Percentiles rank a stretch among this genome's conserved stretches.
Conservation (phyloP, 129 eudicot genomes). For the Lactuca saligna region DNA sequence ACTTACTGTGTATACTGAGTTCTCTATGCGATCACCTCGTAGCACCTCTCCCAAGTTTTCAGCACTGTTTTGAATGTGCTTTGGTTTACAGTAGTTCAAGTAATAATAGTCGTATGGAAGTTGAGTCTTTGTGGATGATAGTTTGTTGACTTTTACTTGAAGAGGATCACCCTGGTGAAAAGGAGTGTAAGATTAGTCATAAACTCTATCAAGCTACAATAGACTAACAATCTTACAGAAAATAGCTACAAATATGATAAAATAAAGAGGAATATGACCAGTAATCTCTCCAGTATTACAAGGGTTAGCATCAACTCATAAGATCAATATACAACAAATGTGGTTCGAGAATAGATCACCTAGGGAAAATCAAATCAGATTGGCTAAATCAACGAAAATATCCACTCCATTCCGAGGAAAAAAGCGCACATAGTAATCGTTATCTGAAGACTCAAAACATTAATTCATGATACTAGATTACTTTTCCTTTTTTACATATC, state of each 20-base stretch:
- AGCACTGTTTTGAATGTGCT: conserved; percentile 72
- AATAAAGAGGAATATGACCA: background rate
- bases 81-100: conserved; percentile 88
- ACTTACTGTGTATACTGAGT: conserved; percentile 78
- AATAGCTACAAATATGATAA: background rate
- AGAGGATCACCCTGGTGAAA: conserved; percentile 74
- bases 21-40: conserved; percentile 96
- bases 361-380: conserved; percentile 1
- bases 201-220: conserved; percentile 1
- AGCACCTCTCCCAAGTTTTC: conserved; percentile 95
- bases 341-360: conserved; percentile 13
- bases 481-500: background rate
- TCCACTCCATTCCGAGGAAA: background rate
- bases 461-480: background rate
- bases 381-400: background rate
- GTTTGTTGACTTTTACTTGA: conserved; percentile 97
- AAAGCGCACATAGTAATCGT: background rate
- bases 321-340: conserved; percentile 8
- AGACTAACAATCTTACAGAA: background rate
- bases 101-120: conserved; percentile 96
- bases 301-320: conserved; percentile 9
- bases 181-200: background rate
- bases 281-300: background rate
- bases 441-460: conserved; percentile 2
- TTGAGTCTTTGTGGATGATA: conserved; percentile 92